These are phyloP conservation scores for Allomyces macrogynus DNA, from an alignment of 192 early-diverging fungal species.

Conservation along the genomic window DNA sequence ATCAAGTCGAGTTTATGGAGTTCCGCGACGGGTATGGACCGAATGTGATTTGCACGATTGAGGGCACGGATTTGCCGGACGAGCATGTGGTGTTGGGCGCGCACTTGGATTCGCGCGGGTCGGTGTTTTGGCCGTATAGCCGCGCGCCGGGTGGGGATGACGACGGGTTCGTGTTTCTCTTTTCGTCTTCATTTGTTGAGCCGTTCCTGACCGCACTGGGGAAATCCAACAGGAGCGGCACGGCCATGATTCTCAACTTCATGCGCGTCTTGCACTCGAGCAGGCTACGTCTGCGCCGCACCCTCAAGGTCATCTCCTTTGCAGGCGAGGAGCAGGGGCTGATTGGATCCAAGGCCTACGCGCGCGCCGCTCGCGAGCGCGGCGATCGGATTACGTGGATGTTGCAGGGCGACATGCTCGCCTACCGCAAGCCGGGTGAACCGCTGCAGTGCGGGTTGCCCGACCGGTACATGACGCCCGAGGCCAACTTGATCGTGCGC, in stretches of 20 bases:
- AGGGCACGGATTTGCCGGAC: slow-evolving; percentile 14
- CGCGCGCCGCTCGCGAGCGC: slow-evolving; percentile 10
- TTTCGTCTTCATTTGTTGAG: too few species aligned
- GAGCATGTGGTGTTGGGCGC: slow-evolving; percentile 23
- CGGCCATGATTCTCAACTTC: slow-evolving; percentile 16
- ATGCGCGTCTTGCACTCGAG: slow-evolving; percentile 13
- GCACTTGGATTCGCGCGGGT: slow-evolving; percentile 19
- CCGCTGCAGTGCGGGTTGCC: slow-evolving; percentile 21
- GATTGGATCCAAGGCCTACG: slow-evolving; percentile 17
- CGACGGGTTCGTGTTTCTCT: slow-evolving; percentile 8
- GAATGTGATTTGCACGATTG: slow-evolving; percentile 21
- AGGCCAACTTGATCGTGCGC: slow-evolving; percentile 11
- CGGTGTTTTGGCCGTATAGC: slow-evolving; percentile 8
- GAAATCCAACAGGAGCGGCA: slow-evolving; percentile 7
- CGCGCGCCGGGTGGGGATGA: slow-evolving; percentile 21
- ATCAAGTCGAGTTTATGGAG: slow-evolving; percentile 14
- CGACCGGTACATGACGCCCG: slow-evolving; percentile 13
- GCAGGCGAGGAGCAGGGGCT: slow-evolving; percentile 24
- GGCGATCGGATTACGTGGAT: slow-evolving; percentile 15
- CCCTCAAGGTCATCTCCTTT: slow-evolving; percentile 15
- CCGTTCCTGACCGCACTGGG: too few species aligned
- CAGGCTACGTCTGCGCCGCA: slow-evolving; percentile 14
- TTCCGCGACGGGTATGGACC: slow-evolving; percentile 15
- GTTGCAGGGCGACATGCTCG: slow-evolving; percentile 25
- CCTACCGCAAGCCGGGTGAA: slow-evolving; percentile 19